Evolutionary conservation across 2,329 filamentous ascomycete species (phyloP), one percentile per base, ranked within the genome.

Genomic region (Aspergillus sp.): DNA sequence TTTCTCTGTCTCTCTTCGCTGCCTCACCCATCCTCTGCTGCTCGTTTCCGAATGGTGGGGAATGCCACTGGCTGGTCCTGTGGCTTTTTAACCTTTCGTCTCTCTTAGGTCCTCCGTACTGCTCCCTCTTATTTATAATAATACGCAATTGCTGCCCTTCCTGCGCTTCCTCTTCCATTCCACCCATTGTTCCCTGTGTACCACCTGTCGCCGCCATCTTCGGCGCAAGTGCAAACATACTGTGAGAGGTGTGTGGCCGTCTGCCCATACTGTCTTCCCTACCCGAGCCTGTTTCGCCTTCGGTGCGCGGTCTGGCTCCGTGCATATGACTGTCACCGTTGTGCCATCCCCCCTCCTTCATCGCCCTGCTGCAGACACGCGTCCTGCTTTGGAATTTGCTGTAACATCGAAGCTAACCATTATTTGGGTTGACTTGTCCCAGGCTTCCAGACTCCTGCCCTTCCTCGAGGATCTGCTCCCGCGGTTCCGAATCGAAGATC

Each of bases 31-130:
- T 23, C 44, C 35, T 44, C 43, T 55, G 37, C 43, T 50, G 14
- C 49, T 55, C 33, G 48, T 48, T 44, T 50, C 39, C 33, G 48
- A 52, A 58, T 52, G 53, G 60, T 63, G 66, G 56, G 51, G 63
- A 63, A 55, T 54, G 55, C 58, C 57, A 50, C 64, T 62, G 61
- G 65, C 66, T 68, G 67, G 67, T 64, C 66, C 66, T 62, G 64
- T 59, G 59, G 52, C 57, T 59, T 53, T 61, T 58, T 47, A 48
- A 53, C 56, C 51, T 62, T 55, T 35, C 57, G 48, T 53, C 48
- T 54, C 57, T 37, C 40, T 59, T 31, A 31, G 27, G 27, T 37
- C 37, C 44, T 48, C 39, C 6, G 43, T 40, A 17, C 40, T 33
- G 35, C 24, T 60, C 17, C 49, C 58, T 35, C 27, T 31, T 31